A percentile compares a stretch with the other conserved stretches of the same genome.
phyloP scores from a whole-genome alignment of 1,284 basidiomycete genomes.

The Naganishia sp. region DNA sequence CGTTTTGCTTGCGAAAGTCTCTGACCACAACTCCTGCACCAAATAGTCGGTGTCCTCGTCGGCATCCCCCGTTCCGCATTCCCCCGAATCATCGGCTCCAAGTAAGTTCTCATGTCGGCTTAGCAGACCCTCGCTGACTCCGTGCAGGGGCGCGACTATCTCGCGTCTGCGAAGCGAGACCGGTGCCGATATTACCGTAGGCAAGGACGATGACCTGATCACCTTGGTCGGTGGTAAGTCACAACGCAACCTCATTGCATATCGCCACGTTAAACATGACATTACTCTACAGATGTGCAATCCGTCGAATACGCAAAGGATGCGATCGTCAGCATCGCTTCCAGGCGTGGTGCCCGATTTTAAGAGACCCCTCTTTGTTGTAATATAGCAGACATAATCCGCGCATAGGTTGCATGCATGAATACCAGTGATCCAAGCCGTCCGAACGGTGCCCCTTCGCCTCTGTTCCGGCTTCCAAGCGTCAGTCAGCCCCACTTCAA shows the following conservation, averaged over 20 bases:
- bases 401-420: conserved; percentile 13
- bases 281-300: conserved; percentile 57
- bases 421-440: neutral
- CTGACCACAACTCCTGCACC: neutral
- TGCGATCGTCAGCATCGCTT: conserved; percentile 71
- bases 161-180: conserved; percentile 79
- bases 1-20: neutral
- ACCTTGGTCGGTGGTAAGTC: conserved; percentile 69
- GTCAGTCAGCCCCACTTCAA: neutral
- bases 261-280: conserved; percentile 6
- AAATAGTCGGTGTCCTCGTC: conserved; percentile 52
- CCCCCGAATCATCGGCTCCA: conserved; percentile 81
- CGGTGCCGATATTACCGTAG: conserved; percentile 83
- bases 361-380: conserved; percentile 1
- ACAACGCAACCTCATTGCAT: neutral
- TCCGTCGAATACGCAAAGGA: conserved; percentile 75
- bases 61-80: conserved; percentile 55
- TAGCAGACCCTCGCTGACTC: neutral
- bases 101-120: conserved; percentile 55
- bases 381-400: conserved; percentile 10
- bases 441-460: neutral
- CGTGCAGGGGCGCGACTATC: conserved; percentile 65
- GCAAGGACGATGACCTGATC: conserved; percentile 79
- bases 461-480: neutral
- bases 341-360: conserved; percentile 37